Evolutionary conservation across 768 basidiomycete species (phyloP).

Genomic region (Leccinum barrowsii): DNA sequence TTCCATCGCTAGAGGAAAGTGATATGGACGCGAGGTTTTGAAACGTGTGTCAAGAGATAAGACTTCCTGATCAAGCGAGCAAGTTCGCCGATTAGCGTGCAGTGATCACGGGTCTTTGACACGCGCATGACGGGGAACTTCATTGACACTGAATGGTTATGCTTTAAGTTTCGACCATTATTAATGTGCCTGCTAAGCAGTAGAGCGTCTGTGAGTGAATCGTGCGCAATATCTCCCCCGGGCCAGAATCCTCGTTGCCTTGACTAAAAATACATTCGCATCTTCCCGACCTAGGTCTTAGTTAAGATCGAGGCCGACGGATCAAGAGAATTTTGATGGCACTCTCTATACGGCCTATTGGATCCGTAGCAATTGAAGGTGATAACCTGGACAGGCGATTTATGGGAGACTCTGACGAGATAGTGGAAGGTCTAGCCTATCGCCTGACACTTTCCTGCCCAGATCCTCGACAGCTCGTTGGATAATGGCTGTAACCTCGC

Average conservation of each 20-base stretch:
- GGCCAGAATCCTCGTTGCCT: background rate
- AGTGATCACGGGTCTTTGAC: background rate
- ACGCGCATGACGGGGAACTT: background rate
- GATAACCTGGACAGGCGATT: background rate
- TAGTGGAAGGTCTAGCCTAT: conserved; percentile 23
- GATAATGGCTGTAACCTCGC: conserved; percentile 51
- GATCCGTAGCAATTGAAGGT: background rate
- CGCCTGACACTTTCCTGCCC: conserved; percentile 48
- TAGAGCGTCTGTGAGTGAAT: background rate
- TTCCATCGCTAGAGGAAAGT: background rate
- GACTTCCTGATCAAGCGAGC: background rate
- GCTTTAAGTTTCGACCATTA: background rate
- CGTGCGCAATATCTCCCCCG: background rate
- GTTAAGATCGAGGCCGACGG: background rate
- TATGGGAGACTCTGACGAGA: background rate
- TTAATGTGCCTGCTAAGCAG: background rate
- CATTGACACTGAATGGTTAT: background rate
- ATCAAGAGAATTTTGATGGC: background rate
- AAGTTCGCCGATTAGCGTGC: background rate
- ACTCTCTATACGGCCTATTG: background rate
- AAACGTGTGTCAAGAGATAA: background rate
- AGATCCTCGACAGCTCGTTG: conserved; percentile 52
- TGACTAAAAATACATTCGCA: background rate
- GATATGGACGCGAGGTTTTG: background rate
- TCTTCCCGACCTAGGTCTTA: background rate